Evolutionary conservation across 177 flowering plant genomes (phyloP).

Genomic region (Vitis hybrid): DNA sequence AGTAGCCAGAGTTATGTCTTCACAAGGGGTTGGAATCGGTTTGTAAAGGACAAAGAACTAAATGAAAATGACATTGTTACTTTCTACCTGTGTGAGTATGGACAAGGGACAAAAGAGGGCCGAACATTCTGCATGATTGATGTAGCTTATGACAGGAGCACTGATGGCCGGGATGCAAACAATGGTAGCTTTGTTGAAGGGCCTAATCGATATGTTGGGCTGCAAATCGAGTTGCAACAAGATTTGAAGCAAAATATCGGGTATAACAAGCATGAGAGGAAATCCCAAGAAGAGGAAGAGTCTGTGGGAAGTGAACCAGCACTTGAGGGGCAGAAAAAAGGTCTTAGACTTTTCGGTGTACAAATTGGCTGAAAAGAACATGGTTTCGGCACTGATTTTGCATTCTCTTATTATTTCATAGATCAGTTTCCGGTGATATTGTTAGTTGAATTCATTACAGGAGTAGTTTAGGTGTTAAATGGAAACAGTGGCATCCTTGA

Average conservation of each 20-base stretch:
- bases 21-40: conserved; percentile 64
- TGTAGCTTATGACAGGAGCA: conserved; percentile 14
- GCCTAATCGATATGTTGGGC: neutral
- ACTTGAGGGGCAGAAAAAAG: neutral
- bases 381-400: neutral
- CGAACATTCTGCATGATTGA: conserved; percentile 33
- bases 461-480: no score
- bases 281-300: neutral
- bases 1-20: conserved; percentile 76
- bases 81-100: conserved; percentile 31
- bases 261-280: neutral
- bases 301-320: no score
- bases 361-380: neutral
- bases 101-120: conserved; percentile 10
- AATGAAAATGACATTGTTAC: conserved; percentile 43
- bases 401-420: neutral
- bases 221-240: neutral
- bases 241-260: neutral
- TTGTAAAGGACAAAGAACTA: conserved; percentile 56
- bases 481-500: no score
- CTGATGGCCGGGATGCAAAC: neutral
- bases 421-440: no score
- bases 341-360: conserved; percentile 4
- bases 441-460: no score
- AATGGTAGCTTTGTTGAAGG: conserved; percentile 2